Percentiles rank a stretch among this genome's conserved stretches.
These are phyloP conservation scores for Fraxinus greggii DNA, from an alignment of 305 asterid genomes.

Conservation along the genomic window DNA sequence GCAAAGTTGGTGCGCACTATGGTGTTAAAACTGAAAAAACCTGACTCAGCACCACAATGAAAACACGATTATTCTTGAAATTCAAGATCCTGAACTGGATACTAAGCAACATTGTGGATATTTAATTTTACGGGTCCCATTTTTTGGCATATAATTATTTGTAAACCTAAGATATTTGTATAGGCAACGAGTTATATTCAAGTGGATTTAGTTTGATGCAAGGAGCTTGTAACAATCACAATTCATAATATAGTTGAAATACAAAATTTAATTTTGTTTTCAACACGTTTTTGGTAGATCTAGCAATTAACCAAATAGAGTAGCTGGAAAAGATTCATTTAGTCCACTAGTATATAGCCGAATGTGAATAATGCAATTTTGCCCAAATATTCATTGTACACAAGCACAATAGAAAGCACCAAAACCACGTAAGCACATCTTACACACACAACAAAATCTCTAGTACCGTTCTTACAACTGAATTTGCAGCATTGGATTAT, in stretches of 20 bases:
- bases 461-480: neutral
- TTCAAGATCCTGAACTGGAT: neutral
- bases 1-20: slow-evolving; percentile 19
- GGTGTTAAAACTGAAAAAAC: neutral
- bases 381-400: slow-evolving; percentile 11
- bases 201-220: neutral
- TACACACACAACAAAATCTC: neutral
- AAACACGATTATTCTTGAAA: neutral
- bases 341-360: neutral
- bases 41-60: neutral
- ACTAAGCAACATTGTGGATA: slow-evolving; percentile 28
- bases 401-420: slow-evolving; percentile 10
- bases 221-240: slow-evolving; percentile 21
- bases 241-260: slow-evolving; percentile 22
- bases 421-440: slow-evolving; percentile 13
- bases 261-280: slow-evolving; percentile 1
- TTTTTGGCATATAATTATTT: slow-evolving; percentile 26
- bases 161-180: slow-evolving; percentile 35
- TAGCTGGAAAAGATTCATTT: neutral
- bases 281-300: neutral
- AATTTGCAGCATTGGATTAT: slow-evolving; percentile 5
- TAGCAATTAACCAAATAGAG: neutral
- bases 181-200: slow-evolving; percentile 18
- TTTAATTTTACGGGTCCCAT: slow-evolving; percentile 33
- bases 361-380: neutral